Base-by-base conservation (phyloP, 495 filamentous ascomycete genomes). In the Neurospora sp. region DNA sequence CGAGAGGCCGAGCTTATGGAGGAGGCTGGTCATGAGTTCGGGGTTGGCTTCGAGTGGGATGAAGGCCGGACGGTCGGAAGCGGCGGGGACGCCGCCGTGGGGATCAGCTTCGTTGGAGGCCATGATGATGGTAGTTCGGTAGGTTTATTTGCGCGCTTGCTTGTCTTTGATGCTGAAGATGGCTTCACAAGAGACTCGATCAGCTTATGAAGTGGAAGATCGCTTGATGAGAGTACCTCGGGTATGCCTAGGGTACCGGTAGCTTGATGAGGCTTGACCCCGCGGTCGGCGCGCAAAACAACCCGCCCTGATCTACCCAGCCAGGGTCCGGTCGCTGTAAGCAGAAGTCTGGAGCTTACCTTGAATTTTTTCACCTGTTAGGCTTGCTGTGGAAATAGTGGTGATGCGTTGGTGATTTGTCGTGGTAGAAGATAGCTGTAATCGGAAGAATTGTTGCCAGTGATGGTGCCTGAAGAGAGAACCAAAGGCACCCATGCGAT, bases 1-100 rank as follows among this genome's bases (percentile, higher is more conserved):
- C 18, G 92, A 87, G 41, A 96, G 85, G 44, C 94, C 94, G 40
- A 97, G 90, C 73, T 89, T 87, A 79, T 90, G 92, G 38, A 92
- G 87, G 16, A 97, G 88, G 72, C 87, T 81, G 69, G 89, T 91
- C 88, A 97, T 92, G 44, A 97, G 89, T 81, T 92, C 88, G 0
- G 93, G 92, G 85, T 96, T 96, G 70, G 84, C 84, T 74, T 86
- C 85, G 70, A 86, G 85, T 27, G 85, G 85, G 75, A 85, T 79
- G 84, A 86, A 86, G 76, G 84, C 79, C 4, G 81, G 80, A 66
- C 54, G 54, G 0, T 79, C 76, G 54, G 75, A 54, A 69, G 81
- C 39, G 71, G 79, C 44, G 18, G 74, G 31, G 73, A 41, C 39
- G 48, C 54, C 70, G 70, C 70, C 48, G 40, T 76, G 48, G n/a